phyloP scores from a whole-genome alignment of 2,329 filamentous ascomycete genomes.

The Anisogramma anomala region DNA sequence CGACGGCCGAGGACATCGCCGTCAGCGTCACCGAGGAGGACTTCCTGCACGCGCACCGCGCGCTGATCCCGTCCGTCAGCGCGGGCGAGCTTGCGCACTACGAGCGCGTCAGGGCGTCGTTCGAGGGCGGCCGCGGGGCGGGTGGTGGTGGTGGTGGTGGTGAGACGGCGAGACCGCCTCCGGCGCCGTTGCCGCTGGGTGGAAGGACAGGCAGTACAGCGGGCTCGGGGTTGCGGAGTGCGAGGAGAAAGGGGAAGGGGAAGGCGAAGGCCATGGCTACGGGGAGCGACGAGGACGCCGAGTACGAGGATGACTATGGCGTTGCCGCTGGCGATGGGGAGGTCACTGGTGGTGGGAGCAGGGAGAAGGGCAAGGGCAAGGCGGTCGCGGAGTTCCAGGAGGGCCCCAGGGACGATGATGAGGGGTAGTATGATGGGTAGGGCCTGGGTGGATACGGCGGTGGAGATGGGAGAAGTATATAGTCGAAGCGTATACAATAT shows the following conservation, averaged over 20 bases:
- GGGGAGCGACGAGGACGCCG: constrained; percentile 27
- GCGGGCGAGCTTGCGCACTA: constrained; percentile 88
- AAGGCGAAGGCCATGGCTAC: constrained; percentile 26
- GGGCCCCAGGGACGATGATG: constrained; percentile 44
- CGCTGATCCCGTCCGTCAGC: constrained; percentile 89
- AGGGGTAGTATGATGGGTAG: constrained; percentile 39
- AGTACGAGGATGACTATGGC: constrained; percentile 24
- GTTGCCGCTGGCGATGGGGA: constrained; percentile 16
- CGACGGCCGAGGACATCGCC: constrained; percentile 67
- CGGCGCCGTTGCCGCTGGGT: constrained; percentile 17
- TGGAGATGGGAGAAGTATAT: background rate
- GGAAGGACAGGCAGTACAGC: constrained; percentile 18
- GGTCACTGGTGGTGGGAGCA: constrained; percentile 15
- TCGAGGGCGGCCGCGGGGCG: constrained; percentile 54
- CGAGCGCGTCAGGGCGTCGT: constrained; percentile 67
- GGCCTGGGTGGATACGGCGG: background rate
- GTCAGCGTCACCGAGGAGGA: constrained; percentile 86
- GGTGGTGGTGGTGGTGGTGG: constrained; percentile 26
- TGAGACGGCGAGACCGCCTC: constrained; percentile 14
- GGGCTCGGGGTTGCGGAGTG: constrained; percentile 1
- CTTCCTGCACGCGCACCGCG: constrained; percentile 67
- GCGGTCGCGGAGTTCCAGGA: constrained; percentile 40
- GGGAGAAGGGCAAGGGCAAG: constrained; percentile 45
- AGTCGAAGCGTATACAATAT: background rate
- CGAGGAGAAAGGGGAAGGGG: constrained; percentile 21